Evolutionary conservation across 164 flowering plant species (phyloP).

Genomic region (Paratinospora sagittata): DNA sequence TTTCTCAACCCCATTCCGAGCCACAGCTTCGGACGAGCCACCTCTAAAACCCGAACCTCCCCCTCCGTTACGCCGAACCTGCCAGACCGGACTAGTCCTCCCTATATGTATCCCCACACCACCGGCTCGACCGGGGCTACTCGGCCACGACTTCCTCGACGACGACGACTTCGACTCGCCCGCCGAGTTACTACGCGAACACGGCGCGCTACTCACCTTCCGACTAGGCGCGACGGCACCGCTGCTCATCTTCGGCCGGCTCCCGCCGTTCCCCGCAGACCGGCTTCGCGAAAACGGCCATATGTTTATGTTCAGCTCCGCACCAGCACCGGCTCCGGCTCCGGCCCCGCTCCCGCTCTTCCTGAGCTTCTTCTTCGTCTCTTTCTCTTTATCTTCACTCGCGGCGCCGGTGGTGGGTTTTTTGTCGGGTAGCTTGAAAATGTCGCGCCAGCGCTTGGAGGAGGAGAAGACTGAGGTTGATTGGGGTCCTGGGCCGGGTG

Average conservation of each 20-base stretch:
- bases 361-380: slow-evolving; percentile 37
- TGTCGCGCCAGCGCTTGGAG: slow-evolving; percentile 76
- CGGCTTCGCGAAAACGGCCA: slow-evolving; percentile 94
- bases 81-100: slow-evolving; percentile 88
- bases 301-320: slow-evolving; percentile 74
- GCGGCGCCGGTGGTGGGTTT: slow-evolving; percentile 2
- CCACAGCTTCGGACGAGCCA: slow-evolving; percentile 25
- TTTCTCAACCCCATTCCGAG: slow-evolving; percentile 18
- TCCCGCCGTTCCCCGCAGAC: slow-evolving; percentile 62
- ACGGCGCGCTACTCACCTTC: slow-evolving; percentile 91
- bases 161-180: slow-evolving; percentile 87
- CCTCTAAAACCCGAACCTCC: slow-evolving; percentile 19
- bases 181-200: slow-evolving; percentile 85
- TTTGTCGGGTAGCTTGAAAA: slow-evolving; percentile 42
- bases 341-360: slow-evolving; percentile 18
- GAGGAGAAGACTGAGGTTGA: no score
- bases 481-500: neutral
- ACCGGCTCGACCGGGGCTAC: slow-evolving; percentile 59
- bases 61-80: slow-evolving; percentile 64
- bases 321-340: slow-evolving; percentile 25
- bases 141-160: slow-evolving; percentile 72
- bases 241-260: slow-evolving; percentile 33
- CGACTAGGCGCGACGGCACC: slow-evolving; percentile 35
- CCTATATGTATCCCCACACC: slow-evolving; percentile 86
- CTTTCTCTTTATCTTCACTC: slow-evolving; percentile 7